Percentiles rank a stretch among this genome's conserved stretches.
Evolutionary conservation across 768 basidiomycete species (phyloP).

Genomic region (Serendipita sp.): DNA sequence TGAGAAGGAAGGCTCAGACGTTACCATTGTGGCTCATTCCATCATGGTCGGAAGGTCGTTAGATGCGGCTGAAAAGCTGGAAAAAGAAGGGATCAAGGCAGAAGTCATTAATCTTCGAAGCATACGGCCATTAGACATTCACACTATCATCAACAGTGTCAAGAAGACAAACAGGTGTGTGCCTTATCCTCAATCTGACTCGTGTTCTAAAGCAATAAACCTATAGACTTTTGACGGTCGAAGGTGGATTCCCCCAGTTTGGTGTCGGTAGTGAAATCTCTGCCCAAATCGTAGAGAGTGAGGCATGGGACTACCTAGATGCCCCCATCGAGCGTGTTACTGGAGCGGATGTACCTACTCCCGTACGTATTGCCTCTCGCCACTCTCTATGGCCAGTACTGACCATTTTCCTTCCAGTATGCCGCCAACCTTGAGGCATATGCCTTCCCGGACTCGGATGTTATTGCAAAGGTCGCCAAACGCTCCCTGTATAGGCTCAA

Average conservation of each 20-base stretch:
- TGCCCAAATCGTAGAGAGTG: slow-evolving; percentile 92
- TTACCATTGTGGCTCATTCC: slow-evolving; percentile 95
- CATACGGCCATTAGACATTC: slow-evolving; percentile 93
- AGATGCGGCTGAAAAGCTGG: slow-evolving; percentile 83
- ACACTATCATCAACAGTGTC: slow-evolving; percentile 89
- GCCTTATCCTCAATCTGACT: neutral
- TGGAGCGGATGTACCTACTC: slow-evolving; percentile 92
- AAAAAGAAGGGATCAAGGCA: slow-evolving; percentile 92
- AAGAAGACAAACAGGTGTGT: slow-evolving; percentile 94
- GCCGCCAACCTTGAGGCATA: slow-evolving; percentile 76
- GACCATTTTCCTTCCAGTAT: slow-evolving; percentile 36
- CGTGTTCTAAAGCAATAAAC: neutral
- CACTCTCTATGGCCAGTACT: slow-evolving; percentile 7
- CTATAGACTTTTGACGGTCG: slow-evolving; percentile 71
- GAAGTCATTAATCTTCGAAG: slow-evolving; percentile 95
- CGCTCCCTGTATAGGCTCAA: slow-evolving; percentile 82
- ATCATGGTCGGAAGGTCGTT: slow-evolving; percentile 93
- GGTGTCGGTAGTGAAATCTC: slow-evolving; percentile 98
- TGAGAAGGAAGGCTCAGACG: slow-evolving; percentile 79
- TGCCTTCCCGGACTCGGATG: slow-evolving; percentile 81
- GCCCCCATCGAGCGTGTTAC: slow-evolving; percentile 96
- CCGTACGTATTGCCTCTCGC: slow-evolving; percentile 33
- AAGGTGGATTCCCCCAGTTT: slow-evolving; percentile 97
- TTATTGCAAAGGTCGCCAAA: slow-evolving; percentile 90
- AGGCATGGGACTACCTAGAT: slow-evolving; percentile 96